These are phyloP conservation scores for Solanum medicagineum DNA, from an alignment of 257 asterid species.

Conservation along the genomic window DNA sequence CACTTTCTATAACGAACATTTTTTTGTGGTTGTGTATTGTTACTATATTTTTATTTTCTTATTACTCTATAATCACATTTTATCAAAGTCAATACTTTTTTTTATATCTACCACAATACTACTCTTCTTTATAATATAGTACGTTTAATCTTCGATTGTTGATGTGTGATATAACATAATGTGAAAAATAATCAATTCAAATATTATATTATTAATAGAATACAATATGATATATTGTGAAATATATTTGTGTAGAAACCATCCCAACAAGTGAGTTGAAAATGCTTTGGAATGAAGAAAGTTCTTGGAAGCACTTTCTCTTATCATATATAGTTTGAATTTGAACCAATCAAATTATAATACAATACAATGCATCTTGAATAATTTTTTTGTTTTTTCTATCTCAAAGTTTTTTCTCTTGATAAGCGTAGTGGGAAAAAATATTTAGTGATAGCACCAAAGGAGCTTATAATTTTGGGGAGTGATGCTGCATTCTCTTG, in stretches of 20 bases:
- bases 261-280: background rate
- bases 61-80: too few relatives aligned
- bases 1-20: too few relatives aligned
- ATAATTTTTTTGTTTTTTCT: too few relatives aligned
- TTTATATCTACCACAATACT: background rate
- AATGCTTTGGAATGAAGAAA: too few relatives aligned
- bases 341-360: too few relatives aligned
- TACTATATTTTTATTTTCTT: too few relatives aligned
- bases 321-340: background rate
- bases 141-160: too few relatives aligned
- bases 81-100: background rate
- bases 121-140: background rate
- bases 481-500: background rate
- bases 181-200: background rate
- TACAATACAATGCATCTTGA: too few relatives aligned
- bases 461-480: too few relatives aligned
- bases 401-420: background rate
- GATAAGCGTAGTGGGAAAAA: background rate
- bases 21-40: background rate
- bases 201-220: too few relatives aligned
- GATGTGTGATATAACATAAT: background rate
- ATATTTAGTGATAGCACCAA: background rate
- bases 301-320: background rate
- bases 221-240: background rate
- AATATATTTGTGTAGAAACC: background rate